Evolutionary conservation across 164 flowering plant species (phyloP).

Genomic region (Chimonanthus praecox): DNA sequence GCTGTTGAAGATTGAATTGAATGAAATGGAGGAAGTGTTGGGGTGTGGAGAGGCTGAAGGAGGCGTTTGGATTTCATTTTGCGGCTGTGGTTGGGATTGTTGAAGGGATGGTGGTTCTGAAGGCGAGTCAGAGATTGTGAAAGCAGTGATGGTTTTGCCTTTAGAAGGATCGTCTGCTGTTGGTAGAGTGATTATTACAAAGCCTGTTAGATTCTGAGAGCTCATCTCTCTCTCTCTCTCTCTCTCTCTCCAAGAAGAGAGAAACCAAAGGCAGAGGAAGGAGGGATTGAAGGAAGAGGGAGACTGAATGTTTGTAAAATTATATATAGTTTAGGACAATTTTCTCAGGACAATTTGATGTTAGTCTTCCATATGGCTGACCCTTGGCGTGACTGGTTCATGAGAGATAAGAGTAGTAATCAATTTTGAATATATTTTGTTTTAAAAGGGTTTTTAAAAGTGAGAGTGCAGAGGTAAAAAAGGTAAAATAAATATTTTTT

Average conservation of each 20-base stretch:
- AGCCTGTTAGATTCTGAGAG: constrained; percentile 31
- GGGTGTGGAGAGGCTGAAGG: background rate
- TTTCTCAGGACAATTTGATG: background rate
- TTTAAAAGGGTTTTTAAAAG: too few relatives aligned
- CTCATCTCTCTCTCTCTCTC: constrained; percentile 13
- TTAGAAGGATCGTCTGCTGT: constrained; percentile 58
- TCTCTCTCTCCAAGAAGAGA: background rate
- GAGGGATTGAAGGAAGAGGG: background rate
- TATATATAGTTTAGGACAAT: background rate
- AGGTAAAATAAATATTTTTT: too few relatives aligned
- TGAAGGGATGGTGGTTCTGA: constrained; percentile 10
- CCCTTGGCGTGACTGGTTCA: background rate
- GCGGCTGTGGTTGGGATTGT: background rate
- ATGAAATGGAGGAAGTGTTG: constrained; percentile 17
- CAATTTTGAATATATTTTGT: too few relatives aligned
- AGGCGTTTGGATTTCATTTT: background rate
- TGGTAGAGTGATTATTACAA: constrained; percentile 72
- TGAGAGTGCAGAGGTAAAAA: too few relatives aligned
- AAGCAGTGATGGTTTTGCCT: constrained; percentile 74
- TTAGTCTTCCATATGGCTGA: background rate
- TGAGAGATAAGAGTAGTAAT: background rate
- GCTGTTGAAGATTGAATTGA: background rate
- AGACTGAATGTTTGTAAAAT: too few relatives aligned
- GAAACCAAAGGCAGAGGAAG: background rate
- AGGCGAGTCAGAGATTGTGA: constrained; percentile 35